Evolutionary conservation across 2,329 filamentous ascomycete species (phyloP), one percentile per base, ranked within the genome.

Genomic region (Diplocarpon rosae): DNA sequence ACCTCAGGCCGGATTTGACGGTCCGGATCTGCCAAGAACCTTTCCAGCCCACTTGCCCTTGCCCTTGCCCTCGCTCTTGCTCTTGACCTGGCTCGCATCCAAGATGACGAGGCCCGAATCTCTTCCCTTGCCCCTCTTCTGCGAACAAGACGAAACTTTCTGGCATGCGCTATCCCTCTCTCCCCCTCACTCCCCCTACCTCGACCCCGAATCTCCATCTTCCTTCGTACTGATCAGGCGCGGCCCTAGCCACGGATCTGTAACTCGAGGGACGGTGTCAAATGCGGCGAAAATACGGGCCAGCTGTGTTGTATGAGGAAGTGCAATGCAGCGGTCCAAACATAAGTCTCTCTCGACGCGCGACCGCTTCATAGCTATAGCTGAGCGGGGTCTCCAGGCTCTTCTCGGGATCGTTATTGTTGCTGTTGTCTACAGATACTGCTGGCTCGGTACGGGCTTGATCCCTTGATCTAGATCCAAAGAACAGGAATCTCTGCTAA

Each of bases 401-500:
- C 45, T 57, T 11, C 44, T 59, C 16, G 42, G 46, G 28, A 20
- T 53, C 14, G 44, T 55, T 35, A 45, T 56, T 16, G 43, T 48
- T 14, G 52, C 46, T 30, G 56, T 57, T 11, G 39, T 59, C 24
- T 59, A 58, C 33, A 56, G 58, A 50, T 60, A 58, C 42, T 60
- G 57, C 39, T 59, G 53, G 52, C 48, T 55, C 48, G 56, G 56
- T 59, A 39, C 24, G 51, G 47, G 11, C 24, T 24, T 24, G 20
- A 24, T 24, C 20, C 7, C 20, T 24, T 7, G 4, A 24, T 7
- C 29, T n/a, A 15, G 14, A 12, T n/a, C 15, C 34, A 12, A 17
- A 5, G 10, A 15, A 16, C 6, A 35, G 15, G 33, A 16, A 17
- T 3, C 9, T 35, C 33, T 35, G 9, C n/a, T 12, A 35, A 43